phyloP scores from a whole-genome alignment of 225 moss, liverwort and hornwort species.

The Thuidium tamariscinum region DNA sequence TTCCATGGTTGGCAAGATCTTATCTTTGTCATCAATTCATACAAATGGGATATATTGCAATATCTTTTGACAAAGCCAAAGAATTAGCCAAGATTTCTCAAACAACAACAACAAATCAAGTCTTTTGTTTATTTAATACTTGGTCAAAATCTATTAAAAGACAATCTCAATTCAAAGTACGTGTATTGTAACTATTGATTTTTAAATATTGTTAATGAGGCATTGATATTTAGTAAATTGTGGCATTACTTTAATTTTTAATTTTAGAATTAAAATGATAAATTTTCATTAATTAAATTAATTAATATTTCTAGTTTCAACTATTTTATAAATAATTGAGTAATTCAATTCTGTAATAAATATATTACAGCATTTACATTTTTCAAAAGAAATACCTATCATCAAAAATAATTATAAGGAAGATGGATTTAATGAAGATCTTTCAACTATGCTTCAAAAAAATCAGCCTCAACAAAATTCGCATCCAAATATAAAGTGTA shows the following conservation, averaged over 20 bases:
- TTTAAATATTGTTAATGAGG: neutral
- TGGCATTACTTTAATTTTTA: neutral
- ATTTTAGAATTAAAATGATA: too few species aligned
- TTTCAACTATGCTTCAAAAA: neutral
- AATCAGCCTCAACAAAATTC: neutral
- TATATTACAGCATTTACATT: neutral
- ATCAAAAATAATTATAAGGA: neutral
- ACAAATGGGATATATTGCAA: neutral
- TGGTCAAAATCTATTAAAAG: neutral
- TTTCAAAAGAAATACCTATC: neutral
- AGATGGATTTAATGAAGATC: neutral
- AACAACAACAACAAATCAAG: neutral
- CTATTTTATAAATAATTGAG: accelerated
- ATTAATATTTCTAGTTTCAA: accelerated
- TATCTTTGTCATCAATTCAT: neutral
- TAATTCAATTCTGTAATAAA: neutral
- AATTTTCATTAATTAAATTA: too few species aligned
- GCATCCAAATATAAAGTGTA: neutral
- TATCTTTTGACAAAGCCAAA: neutral
- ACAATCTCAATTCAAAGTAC: neutral
- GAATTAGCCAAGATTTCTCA: neutral
- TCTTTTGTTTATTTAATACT: conserved; percentile 2
- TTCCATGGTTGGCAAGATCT: conserved; percentile 2
- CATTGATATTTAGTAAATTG: neutral
- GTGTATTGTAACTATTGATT: accelerated